Evolutionary conservation across 768 basidiomycete species (phyloP), one percentile per base, ranked within the genome.

Genomic region (Russula brevipes): DNA sequence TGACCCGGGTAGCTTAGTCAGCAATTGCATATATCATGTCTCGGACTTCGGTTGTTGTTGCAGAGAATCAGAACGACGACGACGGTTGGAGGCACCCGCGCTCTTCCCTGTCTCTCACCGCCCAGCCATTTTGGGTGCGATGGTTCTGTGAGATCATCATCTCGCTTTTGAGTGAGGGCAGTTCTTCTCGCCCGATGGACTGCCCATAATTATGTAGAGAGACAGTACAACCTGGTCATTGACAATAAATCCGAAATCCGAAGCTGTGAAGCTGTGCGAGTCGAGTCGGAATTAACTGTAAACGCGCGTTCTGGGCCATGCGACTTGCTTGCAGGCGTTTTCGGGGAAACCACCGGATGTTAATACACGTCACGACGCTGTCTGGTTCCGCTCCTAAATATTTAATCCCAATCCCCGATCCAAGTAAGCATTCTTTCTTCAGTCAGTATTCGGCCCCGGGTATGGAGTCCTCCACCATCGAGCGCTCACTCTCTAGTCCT

Each of bases 151-250:
- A 91, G 81, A 89, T 60, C 41, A 71, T 82, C 59, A 52, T 64
- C 66, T 74, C 76, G 42, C 57, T 57, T 50, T 69, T 68, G 63
- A 69, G 66, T 69, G n/a, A 53, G 66, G 60, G 58, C 41, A 31
- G 63, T 57, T 51, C 61, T 12, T 55, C 46, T 63, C 5, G 16
- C 9, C 71, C 63, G 66, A 76, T 84, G 84, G 82, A 82, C 77
- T 76, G 77, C 79, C 79, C 83, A 88, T 87, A 92, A 91, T 92
- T 91, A 78, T 83, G 87, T 75, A 76, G 83, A 87, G 87, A 79
- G 77, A 88, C 80, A 89, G 24, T 6, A 17, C 31, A 16, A 51
- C 3, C 35, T 12, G 35, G 51, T 35, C 11, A 24, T 35, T 16
- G 9, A 14, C 11, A 42, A 42, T 39, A n/a, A 35, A 39, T 54